Conservation (phyloP, 139 green algal genomes). For the Chlamydomonas sp. region DNA sequence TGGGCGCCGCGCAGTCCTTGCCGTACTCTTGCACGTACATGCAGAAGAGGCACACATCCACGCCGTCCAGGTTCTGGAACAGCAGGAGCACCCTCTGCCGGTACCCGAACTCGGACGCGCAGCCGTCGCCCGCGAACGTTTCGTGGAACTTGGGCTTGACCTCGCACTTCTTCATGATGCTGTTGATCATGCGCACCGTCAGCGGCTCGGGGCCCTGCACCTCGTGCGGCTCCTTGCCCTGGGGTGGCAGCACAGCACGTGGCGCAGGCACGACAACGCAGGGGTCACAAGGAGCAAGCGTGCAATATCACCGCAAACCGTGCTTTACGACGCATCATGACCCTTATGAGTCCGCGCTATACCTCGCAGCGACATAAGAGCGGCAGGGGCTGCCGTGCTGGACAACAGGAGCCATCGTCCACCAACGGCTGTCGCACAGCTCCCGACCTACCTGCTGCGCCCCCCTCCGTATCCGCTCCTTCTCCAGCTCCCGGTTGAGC, state of each 20-base stretch:
- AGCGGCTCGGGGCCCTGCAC: conserved; percentile 72
- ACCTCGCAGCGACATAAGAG: no score
- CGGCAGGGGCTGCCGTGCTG: no score
- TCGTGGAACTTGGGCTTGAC: conserved; percentile 85
- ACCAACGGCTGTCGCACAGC: no score
- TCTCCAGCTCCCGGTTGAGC: conserved; percentile 53
- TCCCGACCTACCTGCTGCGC: conserved; percentile 40
- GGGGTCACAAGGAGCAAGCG: no score
- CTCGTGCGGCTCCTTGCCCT: conserved; percentile 60
- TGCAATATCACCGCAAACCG: no score
- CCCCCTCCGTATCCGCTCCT: conserved; percentile 57
- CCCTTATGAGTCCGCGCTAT: no score
- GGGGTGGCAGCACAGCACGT: background rate
- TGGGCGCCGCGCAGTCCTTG: conserved; percentile 84
- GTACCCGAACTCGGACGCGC: conserved; percentile 87
- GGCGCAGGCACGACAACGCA: no score
- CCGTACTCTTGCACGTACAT: conserved; percentile 99
- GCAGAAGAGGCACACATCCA: conserved; percentile 95
- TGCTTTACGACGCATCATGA: no score
- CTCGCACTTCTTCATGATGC: conserved; percentile 91
- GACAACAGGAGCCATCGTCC: no score
- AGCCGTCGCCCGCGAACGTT: conserved; percentile 76
- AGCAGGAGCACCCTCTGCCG: conserved; percentile 95
- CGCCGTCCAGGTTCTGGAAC: conserved; percentile 94
- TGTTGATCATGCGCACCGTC: conserved; percentile 96